phyloP scores from a whole-genome alignment of 1,284 basidiomycete genomes.

The Pterula multifida region DNA sequence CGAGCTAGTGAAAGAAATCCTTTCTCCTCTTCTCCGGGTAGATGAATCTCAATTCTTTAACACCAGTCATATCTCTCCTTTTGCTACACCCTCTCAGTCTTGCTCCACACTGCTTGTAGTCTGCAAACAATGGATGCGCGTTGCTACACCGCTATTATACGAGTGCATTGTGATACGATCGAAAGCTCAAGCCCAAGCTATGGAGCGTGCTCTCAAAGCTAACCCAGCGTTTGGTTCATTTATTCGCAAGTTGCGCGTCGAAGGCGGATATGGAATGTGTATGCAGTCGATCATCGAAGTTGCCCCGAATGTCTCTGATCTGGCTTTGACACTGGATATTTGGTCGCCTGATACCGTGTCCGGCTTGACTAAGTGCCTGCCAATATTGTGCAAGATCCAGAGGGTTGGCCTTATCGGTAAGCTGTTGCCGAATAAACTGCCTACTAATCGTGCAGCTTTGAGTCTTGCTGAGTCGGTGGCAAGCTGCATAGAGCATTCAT shows the following conservation, averaged over 20 bases:
- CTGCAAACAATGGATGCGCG: constrained; percentile 5
- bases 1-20: background rate
- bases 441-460: background rate
- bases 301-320: constrained; percentile 14
- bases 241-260: constrained; percentile 16
- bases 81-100: background rate
- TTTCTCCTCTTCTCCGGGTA: background rate
- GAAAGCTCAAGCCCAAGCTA: constrained; percentile 14
- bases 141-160: constrained; percentile 15
- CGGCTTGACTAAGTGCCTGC: constrained; percentile 9
- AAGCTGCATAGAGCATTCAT: background rate
- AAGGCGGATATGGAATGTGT: constrained; percentile 15
- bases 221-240: constrained; percentile 12
- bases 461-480: background rate
- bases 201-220: constrained; percentile 11
- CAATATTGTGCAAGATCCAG: background rate
- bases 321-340: constrained; percentile 12
- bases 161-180: constrained; percentile 14
- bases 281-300: constrained; percentile 11
- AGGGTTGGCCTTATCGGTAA: background rate
- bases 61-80: background rate
- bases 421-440: background rate
- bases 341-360: constrained; percentile 11
- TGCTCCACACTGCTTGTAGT: background rate
- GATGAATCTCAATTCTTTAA: background rate